Evolutionary conservation across 208 protist genomes (phyloP), one percentile per base, ranked within the genome.

Genomic region (Kentomonas sorsogonicus): DNA sequence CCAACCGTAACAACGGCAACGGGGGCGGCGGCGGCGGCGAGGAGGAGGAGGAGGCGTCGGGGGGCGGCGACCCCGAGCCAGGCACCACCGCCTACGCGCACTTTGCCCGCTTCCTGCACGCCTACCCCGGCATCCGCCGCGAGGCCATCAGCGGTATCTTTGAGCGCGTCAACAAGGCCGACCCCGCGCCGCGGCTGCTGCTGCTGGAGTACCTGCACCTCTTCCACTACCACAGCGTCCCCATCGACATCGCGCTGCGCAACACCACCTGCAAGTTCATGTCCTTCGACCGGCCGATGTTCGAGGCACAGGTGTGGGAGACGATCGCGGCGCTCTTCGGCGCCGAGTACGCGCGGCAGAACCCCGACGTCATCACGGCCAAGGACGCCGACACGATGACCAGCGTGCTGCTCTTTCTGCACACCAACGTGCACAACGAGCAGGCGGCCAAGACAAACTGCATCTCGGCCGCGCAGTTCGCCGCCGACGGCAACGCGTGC

Each of bases 191-290:
- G 41, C 64, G 73, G 54, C 67, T 80, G 38, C 47, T 94, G 40
- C 55, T 91, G 40, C 56, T 41, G 15, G 81, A 88, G 39, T 94
- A 91, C 51, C 53, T 94, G 13, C 74, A 77, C n/a, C 61, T 78
- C 26, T 94, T 94, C 61, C 27, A 63, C 46, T 91, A 90, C 69
- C 58, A 29, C 10, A 70, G 62, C 53, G 70, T 88, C 18, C 75
- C 87, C n/a, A 82, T 94, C 43, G 87, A 94, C 56, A 60, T 89
- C 33, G 87, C 87, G 18, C 60, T 94, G 53, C 80, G 87, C 15
- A 84, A 94, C 72, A 90, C 87, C 10, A 89, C 84, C 6, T 91
- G 83, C 68, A 69, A 77, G 59, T 94, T 94, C 46, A 85, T 94
- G 72, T 91, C 83, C 22, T 94, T 83, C 82, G 81, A 89, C 29